Evolutionary conservation across 176 grass and related monocot species (phyloP), one percentile per base, ranked within the genome.

Genomic region (Paspalum vaginatum): DNA sequence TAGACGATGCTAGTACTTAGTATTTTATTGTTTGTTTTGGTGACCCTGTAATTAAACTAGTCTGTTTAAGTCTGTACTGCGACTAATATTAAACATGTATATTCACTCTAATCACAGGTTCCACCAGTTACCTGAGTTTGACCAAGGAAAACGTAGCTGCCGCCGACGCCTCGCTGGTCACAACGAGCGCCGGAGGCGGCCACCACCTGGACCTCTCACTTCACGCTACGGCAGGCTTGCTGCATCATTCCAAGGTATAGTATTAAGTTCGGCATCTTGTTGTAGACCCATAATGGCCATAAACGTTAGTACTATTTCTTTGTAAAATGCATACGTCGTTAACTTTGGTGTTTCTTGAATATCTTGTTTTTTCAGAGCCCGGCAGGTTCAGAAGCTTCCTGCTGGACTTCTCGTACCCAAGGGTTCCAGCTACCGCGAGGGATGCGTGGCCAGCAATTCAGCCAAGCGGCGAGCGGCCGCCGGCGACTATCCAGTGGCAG

Each of bases 71-170:
- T 38, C 25, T 61, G 40, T 49, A 47, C 22, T 38, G 0, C 26
- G 32, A 41, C 7, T 74, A 25, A 87, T n/a, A n/a, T n/a, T n/a
- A n/a, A n/a, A n/a, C n/a, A 55, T 13, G 3, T 27, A 47, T 84
- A 39, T n/a, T 80, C 24, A 25, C 6, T 7, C 32, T 47, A 16
- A 72, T 65, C 44, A 44, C 83, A 97, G 94, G 85, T 97, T 97
- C 78, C 94, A 97, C 49, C 85, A 97, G 87, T 67, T 97, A 55
- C 61, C 84, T 68, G 87, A 97, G 83, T 97, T 97, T 88, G 94
- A 97, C 75, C 94, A 94, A 76, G 94, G 81, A 21, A 97, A 97
- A 70, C 89, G 89, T 21, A 97, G 94, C 47, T 97, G 94, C 74
- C 94, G 94, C 41, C 78, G 82, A 18, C 91, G 94, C 48, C 91